These are phyloP conservation scores for Moesziomyces aphidis DNA, from an alignment of 1,284 basidiomycete species.

Conservation along the genomic window DNA sequence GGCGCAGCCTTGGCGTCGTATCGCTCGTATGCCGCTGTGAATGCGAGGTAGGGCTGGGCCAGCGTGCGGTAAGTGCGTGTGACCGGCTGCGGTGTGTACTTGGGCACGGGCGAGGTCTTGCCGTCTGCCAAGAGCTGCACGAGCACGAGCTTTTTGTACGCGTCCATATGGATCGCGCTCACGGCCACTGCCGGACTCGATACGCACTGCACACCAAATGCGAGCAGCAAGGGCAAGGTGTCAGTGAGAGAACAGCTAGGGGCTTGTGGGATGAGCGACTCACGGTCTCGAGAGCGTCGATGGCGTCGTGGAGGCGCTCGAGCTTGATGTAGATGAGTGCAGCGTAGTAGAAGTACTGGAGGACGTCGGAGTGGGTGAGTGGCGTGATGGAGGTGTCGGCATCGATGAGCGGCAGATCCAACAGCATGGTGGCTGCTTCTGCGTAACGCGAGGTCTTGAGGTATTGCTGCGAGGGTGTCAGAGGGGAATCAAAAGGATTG, in stretches of 20 bases:
- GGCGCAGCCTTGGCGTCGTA: constrained; percentile 2
- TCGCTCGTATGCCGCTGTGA: constrained; percentile 28
- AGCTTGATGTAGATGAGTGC: constrained; percentile 52
- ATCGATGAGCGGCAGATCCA: constrained; percentile 43
- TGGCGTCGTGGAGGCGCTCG: constrained; percentile 38
- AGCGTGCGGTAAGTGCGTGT: constrained; percentile 27
- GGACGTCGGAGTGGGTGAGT: constrained; percentile 42
- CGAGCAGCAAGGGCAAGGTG: not conserved
- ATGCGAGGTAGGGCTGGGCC: constrained; percentile 24
- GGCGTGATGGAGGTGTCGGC: constrained; percentile 36
- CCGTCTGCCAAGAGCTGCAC: constrained; percentile 81
- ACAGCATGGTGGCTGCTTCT: constrained; percentile 42
- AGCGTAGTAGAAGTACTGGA: constrained; percentile 61
- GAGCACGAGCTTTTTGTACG: constrained; percentile 81
- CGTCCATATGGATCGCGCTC: constrained; percentile 82
- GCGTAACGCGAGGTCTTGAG: constrained; percentile 45
- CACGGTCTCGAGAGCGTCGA: constrained; percentile 56
- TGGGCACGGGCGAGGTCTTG: constrained; percentile 64
- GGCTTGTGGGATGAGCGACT: constrained; percentile 2
- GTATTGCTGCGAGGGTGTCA: constrained; percentile 17
- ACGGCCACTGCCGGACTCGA: constrained; percentile 77
- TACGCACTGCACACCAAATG: constrained; percentile 69
- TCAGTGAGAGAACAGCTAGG: not conserved
- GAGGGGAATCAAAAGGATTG: not conserved
- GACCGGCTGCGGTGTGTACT: constrained; percentile 30